Evolutionary conservation across 192 early-diverging fungal species (phyloP), one percentile per base, ranked within the genome.

Genomic region (Backusella sp.): DNA sequence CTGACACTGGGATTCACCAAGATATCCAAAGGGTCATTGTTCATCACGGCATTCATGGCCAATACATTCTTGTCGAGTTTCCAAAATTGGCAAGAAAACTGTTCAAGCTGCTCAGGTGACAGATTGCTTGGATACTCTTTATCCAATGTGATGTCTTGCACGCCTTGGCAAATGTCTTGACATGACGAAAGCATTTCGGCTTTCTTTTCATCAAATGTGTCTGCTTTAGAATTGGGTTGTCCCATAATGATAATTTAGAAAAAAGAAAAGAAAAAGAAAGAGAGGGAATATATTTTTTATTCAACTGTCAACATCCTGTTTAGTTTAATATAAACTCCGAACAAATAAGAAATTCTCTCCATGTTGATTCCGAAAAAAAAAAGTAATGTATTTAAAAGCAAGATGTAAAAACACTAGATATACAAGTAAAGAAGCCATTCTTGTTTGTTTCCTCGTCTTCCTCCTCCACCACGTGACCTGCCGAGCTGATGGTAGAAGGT

Each of bases 21-120:
- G 3, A 91, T 84, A 23, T 85, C 86, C 8, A 79, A 80, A 46
- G 88, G 88, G 28, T 91, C 81, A 67, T 90, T 85, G 21, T 79
- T 83, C 36, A 90, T 87, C 23, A 92, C 82, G 0, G 92, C 91
- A 79, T 92, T 90, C 70, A 89, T 84, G 14, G 89, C 89, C 66
- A 94, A 84, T 62, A 70, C 70, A 84, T 91, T 94, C 84, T 92
- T 94, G 75, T 86, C 78, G 39, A 91, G 90, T 21, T 81, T 82
- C 56, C 83, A 83, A 75, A 94, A 92, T 19, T 79, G 70, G 8
- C 76, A 37, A 41, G 83, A 84, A 66, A 67, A 83, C 35, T 76
- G 59, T 1, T 70, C 44, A 2, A 84, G 62, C 42, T 7, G 44
- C 19, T 79, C 74, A 28, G 68, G 26, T 8, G 79, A 75, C 41